Evolutionary conservation across 345 rosid genomes (phyloP), one percentile per base, ranked within the genome.

Genomic region (Erysimum cheiranthoides): DNA sequence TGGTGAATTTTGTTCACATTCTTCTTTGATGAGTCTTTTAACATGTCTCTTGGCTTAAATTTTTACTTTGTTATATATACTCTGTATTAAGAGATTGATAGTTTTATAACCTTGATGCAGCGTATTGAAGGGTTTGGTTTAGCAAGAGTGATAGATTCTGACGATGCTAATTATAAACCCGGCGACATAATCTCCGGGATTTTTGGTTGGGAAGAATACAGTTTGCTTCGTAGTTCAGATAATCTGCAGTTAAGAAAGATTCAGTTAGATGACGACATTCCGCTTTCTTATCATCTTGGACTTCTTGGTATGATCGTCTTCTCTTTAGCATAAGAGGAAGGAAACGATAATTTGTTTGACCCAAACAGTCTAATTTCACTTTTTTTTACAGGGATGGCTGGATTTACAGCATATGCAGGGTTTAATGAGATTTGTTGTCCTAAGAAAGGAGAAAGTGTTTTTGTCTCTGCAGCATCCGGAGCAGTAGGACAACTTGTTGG

Each of bases 401-500:
- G 92, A 18, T 78, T 90, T 72, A 90, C 96, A 35, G 96, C 96
- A 47, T 88, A 86, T 68, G 89, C 75, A 46, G 92, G 96, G 71
- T 85, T 90, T 57, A 63, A 81, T 13, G 90, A 90, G 80, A 82
- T 88, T 27, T 90, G 89, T 21, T 74, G 84, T 73, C 96, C 96
- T 2, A 83, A 77, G 68, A 74, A 79, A 68, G 92, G 87, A 25
- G 92, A 90, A 0, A 70, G 51, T 38, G 86, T 90, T 61, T 88
- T 87, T 61, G 88, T 90, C 36, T 90, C 92, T 70, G 92, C 92
- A 0, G 90, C 90, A 66, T 84, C 92, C 2, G 92, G 94, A 50
- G 94, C 94, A 1, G 91, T 87, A 7, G 93, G 94, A 21, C 94
- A 89, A 68, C 90, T 89, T 78, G 92, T 87, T 61, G 95, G 95